Percentiles rank a stretch among this genome's conserved stretches.
phyloP scores from a whole-genome alignment of 768 basidiomycete genomes.

The Podaxis carcinomalis region DNA sequence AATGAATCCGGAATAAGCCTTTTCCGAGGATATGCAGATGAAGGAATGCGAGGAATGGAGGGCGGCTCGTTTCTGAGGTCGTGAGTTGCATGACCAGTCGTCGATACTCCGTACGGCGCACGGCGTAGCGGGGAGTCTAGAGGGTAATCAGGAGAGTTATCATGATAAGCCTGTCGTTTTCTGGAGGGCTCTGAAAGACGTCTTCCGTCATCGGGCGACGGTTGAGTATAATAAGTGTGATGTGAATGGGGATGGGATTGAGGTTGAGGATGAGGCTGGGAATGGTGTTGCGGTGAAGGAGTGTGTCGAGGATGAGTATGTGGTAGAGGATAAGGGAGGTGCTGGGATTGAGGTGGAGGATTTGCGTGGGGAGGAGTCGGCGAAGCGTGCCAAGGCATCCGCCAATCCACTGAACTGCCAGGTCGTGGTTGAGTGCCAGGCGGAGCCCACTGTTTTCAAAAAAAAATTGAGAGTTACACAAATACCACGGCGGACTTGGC shows the following conservation, averaged over 20 bases:
- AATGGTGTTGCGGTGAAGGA: background rate
- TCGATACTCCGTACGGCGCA: background rate
- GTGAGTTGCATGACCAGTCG: background rate
- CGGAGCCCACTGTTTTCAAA: conserved; percentile 26
- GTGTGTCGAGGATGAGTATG: background rate
- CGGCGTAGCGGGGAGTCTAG: background rate
- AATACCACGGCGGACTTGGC: conserved; percentile 1
- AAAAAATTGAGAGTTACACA: conserved; percentile 1
- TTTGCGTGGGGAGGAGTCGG: conserved; percentile 1
- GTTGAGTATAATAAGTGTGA: conserved; percentile 1
- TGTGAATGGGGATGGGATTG: background rate
- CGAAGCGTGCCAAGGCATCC: conserved; percentile 9
- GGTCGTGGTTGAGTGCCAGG: conserved; percentile 20
- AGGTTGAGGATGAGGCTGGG: background rate
- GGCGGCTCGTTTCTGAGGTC: conserved; percentile 5
- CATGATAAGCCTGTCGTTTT: conserved; percentile 6
- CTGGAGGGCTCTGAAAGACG: background rate
- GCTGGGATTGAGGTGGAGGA: background rate
- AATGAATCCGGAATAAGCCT: conserved; percentile 2
- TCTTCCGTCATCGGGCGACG: conserved; percentile 8
- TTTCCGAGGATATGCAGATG: conserved; percentile 9
- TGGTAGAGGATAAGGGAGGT: background rate
- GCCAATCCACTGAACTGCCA: conserved; percentile 3
- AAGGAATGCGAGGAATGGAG: conserved; percentile 3
- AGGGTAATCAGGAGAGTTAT: background rate